Percentiles rank a stretch among this genome's conserved stretches.
phyloP scores from a whole-genome alignment of 176 grass and related monocot species.

The Bothriochloa decipiens region DNA sequence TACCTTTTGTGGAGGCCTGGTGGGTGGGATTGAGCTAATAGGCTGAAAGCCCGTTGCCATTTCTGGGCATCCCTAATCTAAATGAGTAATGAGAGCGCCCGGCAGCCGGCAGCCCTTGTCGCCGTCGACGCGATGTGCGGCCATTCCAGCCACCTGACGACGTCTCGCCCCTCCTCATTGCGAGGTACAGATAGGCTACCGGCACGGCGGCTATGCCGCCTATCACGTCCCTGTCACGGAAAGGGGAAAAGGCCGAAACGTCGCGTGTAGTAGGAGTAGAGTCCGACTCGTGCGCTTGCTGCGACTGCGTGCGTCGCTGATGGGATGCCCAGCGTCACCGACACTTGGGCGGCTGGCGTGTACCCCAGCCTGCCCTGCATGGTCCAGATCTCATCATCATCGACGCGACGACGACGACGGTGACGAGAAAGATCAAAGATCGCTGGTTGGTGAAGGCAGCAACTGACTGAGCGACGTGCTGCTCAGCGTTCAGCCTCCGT shows the following conservation, averaged over 20 bases:
- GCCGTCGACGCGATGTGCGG: constrained; percentile 12
- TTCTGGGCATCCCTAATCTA: constrained; percentile 3
- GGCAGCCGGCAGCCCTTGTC: neutral
- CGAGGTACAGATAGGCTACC: too few relatives aligned
- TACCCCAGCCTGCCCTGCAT: neutral
- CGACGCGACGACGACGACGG: neutral
- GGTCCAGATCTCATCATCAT: constrained; percentile 11
- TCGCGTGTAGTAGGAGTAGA: neutral
- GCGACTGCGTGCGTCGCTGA: neutral
- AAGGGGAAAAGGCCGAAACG: neutral
- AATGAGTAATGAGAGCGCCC: too few relatives aligned
- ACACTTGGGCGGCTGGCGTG: neutral
- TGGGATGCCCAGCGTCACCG: neutral
- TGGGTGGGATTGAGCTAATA: neutral
- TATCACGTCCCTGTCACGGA: neutral
- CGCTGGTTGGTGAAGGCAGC: neutral
- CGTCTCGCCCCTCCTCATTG: too few relatives aligned
- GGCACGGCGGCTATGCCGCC: neutral
- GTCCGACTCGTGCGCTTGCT: too few relatives aligned
- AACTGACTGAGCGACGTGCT: neutral
- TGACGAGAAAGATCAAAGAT: neutral
- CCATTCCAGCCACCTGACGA: neutral
- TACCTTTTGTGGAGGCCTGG: neutral
- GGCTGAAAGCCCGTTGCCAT: neutral
- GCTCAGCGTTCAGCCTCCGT: neutral